Evolutionary conservation across 2,329 filamentous ascomycete genomes (phyloP).

Genomic region (Ramularia collo-cygni): DNA sequence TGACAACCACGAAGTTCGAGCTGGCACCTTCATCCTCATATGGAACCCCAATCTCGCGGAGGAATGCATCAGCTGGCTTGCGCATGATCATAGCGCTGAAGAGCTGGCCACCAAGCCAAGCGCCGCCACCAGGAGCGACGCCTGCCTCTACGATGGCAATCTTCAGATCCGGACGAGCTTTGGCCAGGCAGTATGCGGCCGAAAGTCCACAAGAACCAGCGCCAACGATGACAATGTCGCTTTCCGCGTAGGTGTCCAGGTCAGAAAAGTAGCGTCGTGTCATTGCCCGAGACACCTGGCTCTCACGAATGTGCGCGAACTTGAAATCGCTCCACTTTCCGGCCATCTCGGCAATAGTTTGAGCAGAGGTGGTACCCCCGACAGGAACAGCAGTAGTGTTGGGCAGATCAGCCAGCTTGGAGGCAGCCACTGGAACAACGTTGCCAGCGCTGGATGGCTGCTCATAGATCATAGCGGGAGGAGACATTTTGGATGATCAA

Average conservation of each 20-base stretch:
- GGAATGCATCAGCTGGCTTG: conserved; percentile 81
- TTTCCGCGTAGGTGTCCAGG: conserved; percentile 82
- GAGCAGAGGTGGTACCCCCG: conserved; percentile 37
- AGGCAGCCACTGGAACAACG: conserved; percentile 40
- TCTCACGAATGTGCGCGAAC: conserved; percentile 84
- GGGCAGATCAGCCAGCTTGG: conserved; percentile 41
- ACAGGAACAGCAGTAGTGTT: conserved; percentile 30
- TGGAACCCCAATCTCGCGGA: conserved; percentile 71
- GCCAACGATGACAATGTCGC: conserved; percentile 87
- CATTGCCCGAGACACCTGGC: conserved; percentile 85
- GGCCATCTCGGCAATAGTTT: conserved; percentile 58
- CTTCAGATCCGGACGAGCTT: conserved; percentile 78
- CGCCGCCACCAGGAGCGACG: conserved; percentile 79
- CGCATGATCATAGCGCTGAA: conserved; percentile 95
- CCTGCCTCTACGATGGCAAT: conserved; percentile 86
- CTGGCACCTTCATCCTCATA: conserved; percentile 71
- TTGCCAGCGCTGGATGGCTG: conserved; percentile 35
- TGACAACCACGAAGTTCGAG: conserved; percentile 75
- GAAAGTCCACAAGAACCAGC: conserved; percentile 83
- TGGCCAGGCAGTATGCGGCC: conserved; percentile 76
- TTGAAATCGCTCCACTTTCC: conserved; percentile 75
- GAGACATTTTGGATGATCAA: conserved; percentile 58
- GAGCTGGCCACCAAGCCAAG: conserved; percentile 89
- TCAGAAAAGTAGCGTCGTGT: conserved; percentile 87
- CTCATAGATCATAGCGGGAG: conserved; percentile 59